Base-by-base conservation (phyloP, 2,329 filamentous ascomycete genomes). In the Colletotrichum echinochloae region DNA sequence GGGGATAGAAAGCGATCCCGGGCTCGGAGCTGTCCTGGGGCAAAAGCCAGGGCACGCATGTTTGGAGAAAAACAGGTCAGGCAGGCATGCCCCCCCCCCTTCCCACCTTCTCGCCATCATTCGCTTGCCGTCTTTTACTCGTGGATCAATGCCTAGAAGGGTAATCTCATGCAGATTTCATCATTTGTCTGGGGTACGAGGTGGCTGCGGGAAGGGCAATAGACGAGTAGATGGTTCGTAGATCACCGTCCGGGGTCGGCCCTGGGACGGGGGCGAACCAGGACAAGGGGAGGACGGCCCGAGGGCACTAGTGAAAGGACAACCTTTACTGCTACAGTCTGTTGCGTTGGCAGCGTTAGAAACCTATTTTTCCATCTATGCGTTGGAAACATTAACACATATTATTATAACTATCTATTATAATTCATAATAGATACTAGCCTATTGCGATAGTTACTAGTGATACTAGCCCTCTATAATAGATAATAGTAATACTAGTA, bases 21-120 rank as follows among this genome's bases (percentile, higher is more conserved):
- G 20, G 39, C 49, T 57, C 52, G 51, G 60, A 52, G 33, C 41
- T 44, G 41, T 14, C 20, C 39, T 18, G 67, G 57, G 63, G 63
- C 63, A 67, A 62, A 66, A n/a, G 61, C 66, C 62, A 65, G 61
- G 61, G 60, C 54, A 60, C 33, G 61, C 66, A 60, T 61, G 62
- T 41, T 66, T 66, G 65, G 48, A 65, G 59, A 33, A 48, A 65
- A 55, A 46, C 20, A n/a, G 61, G 60, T 35, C 66, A n/a, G 12
- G 12, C 37, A 59, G 60, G 59, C 46, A 60, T 60, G 60, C 28
- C 41, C 20, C 20, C 9, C 16, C 3, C 54, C 59, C 41, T 33
- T 5, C 51, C 33, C 33, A 41, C 44, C 48, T 51, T 35, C 26
- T n/a, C 28, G 23, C 49, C 20, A 11, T 48, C 41, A 39, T 49